These are phyloP conservation scores for Lentinula sp. DNA, from an alignment of 768 basidiomycete species.

Conservation along the genomic window DNA sequence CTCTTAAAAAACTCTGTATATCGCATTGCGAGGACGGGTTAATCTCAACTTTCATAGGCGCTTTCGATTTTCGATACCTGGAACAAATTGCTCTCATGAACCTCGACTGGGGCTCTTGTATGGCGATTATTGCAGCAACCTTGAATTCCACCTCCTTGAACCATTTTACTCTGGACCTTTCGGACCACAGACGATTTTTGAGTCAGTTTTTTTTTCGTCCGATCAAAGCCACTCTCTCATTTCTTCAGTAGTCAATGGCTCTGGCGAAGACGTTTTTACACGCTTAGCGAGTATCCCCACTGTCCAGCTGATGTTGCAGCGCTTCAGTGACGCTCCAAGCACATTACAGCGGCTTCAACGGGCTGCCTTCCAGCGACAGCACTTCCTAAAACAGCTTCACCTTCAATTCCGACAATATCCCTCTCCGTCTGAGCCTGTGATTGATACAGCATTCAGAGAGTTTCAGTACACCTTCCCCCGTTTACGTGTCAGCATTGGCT, in stretches of 20 bases:
- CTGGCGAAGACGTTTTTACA: not conserved
- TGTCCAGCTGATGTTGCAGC: not conserved
- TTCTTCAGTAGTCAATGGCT: not conserved
- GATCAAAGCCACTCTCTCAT: not conserved
- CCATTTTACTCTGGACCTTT: not conserved
- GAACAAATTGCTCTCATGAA: not conserved
- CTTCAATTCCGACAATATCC: not conserved
- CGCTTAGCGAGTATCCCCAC: not conserved
- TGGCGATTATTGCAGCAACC: not conserved
- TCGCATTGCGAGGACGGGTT: not conserved
- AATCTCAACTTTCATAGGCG: not conserved
- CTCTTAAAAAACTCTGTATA: not conserved
- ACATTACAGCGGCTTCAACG: not conserved
- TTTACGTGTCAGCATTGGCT: not conserved
- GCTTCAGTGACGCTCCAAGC: not conserved
- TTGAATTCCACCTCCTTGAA: not conserved
- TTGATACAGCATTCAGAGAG: not conserved
- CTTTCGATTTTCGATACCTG: not conserved
- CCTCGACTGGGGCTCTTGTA: not conserved
- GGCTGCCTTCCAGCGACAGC: not conserved
- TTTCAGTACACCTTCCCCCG: not conserved
- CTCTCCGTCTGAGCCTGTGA: not conserved
- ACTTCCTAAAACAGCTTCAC: not conserved
- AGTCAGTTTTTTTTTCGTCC: not conserved
- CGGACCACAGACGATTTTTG: not conserved